phyloP scores from a whole-genome alignment of 495 filamentous ascomycete genomes.

The Sporormia fimetaria region DNA sequence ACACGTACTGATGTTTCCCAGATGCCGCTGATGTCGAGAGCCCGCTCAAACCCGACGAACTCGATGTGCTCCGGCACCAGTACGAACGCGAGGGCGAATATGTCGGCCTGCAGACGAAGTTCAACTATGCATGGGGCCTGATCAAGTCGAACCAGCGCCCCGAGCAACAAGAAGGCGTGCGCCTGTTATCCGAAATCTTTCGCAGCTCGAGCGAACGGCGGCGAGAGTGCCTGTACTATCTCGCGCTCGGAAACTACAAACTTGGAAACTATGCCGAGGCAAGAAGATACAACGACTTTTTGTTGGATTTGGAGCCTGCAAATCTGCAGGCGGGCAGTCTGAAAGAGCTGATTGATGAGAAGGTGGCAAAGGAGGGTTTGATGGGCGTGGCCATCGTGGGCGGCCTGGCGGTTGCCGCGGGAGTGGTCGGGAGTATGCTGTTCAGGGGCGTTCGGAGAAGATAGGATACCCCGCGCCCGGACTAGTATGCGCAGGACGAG shows the following conservation, averaged over 20 bases:
- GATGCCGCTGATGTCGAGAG: conserved; percentile 97
- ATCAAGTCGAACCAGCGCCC: conserved; percentile 76
- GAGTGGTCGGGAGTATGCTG: conserved; percentile 79
- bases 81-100: conserved; percentile 95
- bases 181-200: conserved; percentile 93
- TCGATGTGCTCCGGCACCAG: conserved; percentile 81
- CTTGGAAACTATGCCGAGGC: conserved; percentile 95
- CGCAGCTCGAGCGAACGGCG: conserved; percentile 79
- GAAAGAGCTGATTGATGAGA: conserved; percentile 80
- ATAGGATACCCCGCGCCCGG: too few relatives aligned
- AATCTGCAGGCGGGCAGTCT: conserved; percentile 85
- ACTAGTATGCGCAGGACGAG: too few relatives aligned
- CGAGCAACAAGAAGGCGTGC: conserved; percentile 93
- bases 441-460: conserved; percentile 56
- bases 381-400: conserved; percentile 95
- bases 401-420: conserved; percentile 82
- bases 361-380: conserved; percentile 85
- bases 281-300: conserved; percentile 80
- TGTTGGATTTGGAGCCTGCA: conserved; percentile 76
- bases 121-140: conserved; percentile 98
- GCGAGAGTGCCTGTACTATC: conserved; percentile 94
- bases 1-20: conserved; percentile 32
- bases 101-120: conserved; percentile 94
- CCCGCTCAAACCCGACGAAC: conserved; percentile 76
- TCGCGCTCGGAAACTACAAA: conserved; percentile 94